phyloP scores from a whole-genome alignment of 768 basidiomycete species.

The Chalciporus piperatus region DNA sequence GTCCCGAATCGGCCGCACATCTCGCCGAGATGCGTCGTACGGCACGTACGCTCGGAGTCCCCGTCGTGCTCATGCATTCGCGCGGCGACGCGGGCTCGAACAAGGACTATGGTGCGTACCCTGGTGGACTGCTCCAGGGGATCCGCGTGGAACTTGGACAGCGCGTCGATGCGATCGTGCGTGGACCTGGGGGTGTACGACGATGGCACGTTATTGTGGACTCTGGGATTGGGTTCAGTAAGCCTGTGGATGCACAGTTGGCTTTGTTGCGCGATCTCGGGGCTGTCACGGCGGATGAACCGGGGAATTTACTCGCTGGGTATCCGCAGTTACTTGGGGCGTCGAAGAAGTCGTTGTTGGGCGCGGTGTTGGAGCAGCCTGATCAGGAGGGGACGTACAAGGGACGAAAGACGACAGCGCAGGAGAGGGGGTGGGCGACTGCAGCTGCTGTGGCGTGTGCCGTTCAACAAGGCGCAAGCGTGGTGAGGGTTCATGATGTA shows the following conservation, averaged over 20 bases:
- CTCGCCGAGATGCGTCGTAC: constrained; percentile 62
- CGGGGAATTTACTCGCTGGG: constrained; percentile 50
- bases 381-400: constrained; percentile 36
- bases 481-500: constrained; percentile 84
- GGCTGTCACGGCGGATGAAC: constrained; percentile 42
- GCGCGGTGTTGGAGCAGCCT: constrained; percentile 51
- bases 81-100: constrained; percentile 77
- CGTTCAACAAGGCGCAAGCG: constrained; percentile 65
- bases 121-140: constrained; percentile 55
- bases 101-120: constrained; percentile 59
- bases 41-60: constrained; percentile 63
- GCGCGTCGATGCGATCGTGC: constrained; percentile 63
- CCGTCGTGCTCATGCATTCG: constrained; percentile 93
- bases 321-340: constrained; percentile 72
- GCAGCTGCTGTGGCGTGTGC: constrained; percentile 72
- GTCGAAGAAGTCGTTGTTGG: constrained; percentile 85
- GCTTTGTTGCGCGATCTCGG: constrained; percentile 55
- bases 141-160: constrained; percentile 70
- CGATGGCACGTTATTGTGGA: constrained; percentile 90
- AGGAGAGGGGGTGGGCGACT: constrained; percentile 76
- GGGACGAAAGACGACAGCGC: constrained; percentile 56
- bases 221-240: constrained; percentile 95
- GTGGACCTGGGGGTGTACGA: constrained; percentile 67
- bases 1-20: constrained; percentile 33
- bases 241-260: constrained; percentile 72